Conservation (phyloP, 805 yeast genomes). For the Tetrapisispora pingtungensis region DNA sequence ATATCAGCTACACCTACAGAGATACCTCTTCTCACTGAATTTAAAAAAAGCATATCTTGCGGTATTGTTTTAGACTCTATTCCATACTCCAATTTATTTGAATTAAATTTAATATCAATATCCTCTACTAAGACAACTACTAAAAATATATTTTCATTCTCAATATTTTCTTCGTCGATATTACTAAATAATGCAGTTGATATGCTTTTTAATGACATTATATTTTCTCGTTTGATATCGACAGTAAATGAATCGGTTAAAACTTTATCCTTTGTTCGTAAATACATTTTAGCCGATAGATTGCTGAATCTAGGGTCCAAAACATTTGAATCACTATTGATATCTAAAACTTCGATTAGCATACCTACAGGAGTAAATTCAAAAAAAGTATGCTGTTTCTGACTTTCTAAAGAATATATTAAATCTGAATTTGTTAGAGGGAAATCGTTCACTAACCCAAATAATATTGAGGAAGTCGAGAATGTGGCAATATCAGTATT, state of each 20-base stretch:
- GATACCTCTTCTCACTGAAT: constrained; percentile 56
- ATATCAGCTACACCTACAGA: constrained; percentile 87
- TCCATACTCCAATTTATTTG: no score
- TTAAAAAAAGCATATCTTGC: background rate
- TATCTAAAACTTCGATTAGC: constrained; percentile 66
- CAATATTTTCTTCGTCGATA: constrained; percentile 54
- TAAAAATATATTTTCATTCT: constrained; percentile 55
- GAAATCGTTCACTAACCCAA: constrained; percentile 64
- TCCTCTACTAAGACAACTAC: constrained; percentile 71
- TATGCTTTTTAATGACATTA: constrained; percentile 51
- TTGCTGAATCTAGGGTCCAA: constrained; percentile 18
- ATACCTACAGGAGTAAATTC: constrained; percentile 46
- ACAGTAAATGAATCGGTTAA: constrained; percentile 75
- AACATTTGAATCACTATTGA: constrained; percentile 52
- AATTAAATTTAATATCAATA: constrained; percentile 29
- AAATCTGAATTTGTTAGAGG: constrained; percentile 37
- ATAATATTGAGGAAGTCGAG: constrained; percentile 57
- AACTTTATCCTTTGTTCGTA: constrained; percentile 52
- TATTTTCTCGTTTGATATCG: constrained; percentile 48
- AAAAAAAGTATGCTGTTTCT: background rate
- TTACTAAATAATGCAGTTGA: constrained; percentile 74
- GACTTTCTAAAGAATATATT: background rate
- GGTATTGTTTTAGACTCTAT: background rate
- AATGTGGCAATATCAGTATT: constrained; percentile 44
- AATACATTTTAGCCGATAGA: constrained; percentile 62